Base-by-base conservation (phyloP, 2,329 filamentous ascomycete genomes). In the Trichoderma hamatum region DNA sequence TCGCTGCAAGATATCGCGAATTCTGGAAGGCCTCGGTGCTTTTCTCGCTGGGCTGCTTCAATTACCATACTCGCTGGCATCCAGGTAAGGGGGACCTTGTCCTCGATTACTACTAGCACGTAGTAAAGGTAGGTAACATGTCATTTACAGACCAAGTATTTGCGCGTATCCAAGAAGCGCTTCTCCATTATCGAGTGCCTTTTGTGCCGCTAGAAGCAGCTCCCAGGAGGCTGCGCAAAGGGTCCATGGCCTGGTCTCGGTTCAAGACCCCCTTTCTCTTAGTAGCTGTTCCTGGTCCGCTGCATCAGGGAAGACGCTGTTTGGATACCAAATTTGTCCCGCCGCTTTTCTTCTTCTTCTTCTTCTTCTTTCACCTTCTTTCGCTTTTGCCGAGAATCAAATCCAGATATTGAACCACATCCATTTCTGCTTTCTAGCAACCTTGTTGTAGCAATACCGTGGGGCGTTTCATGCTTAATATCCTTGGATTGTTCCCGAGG, bases 161-260 rank as follows among this genome's bases (percentile, higher is more conserved):
- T 62, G 28, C 39, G 10, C 26, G n/a, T 32, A 36, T 43, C 13
- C 58, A 46, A 28, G 4, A 43, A 26, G 34, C 28, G 51, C 21
- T 59, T 67, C 21, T 59, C 21, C 62, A 28, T 54, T 13, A 19
- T 56, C 26, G 32, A 56, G 16, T 26, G 54, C 39, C 24, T 61
- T 34, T 61, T 26, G 46, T 30, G 46, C 56, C 65, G 65, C 26
- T 46, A 54, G 55, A 61, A 68, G 56, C 64, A 60, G 39, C 28
- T 49, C n/a, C 52, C n/a, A 43, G 51, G 49, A 56, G 34, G 51
- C 62, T 65, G 62, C 62, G 52, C 26, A 59, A 58, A 67, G 64
- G 64, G 64, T 68, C 56, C 65, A 68, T 21, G 65, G 30, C 56
- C 46, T 54, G 58, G 46, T 16, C 58, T 43, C 26, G 34, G 46